Base-by-base conservation (phyloP, 2,329 filamentous ascomycete genomes). In the Trichoderma pleuroti region DNA sequence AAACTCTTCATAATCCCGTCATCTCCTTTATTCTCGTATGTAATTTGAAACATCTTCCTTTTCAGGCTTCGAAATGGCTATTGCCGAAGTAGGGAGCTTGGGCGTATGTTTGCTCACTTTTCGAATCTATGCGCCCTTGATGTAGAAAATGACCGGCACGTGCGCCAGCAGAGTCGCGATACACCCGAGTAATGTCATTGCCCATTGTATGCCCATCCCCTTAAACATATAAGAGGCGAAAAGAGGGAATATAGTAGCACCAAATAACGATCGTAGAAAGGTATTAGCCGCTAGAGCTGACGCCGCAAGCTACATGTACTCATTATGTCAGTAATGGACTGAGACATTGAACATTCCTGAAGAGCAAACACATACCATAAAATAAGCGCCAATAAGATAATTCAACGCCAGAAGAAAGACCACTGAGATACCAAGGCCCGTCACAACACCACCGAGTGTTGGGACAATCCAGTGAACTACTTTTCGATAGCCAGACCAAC, bases 171-270 rank as follows among this genome's bases (percentile, higher is more conserved):
- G 30, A 66, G 32, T 11, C 3, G 63, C 63, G 11, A 56, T 5
- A 34, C 30, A 66, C 12, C 63, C 46, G 3, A 66, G 16, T 16
- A 56, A 36, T 10, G 46, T 66, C 30, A 56, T 54, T 34, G 46
- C 21, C 46, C 46, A 66, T 32, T 56, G 30, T 36, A 56, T 56
- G 0, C 63, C 63, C 46, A 66, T 56, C 4, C 14, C 63, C 24
- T 66, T 56, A 14, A 66, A 56, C 46, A 66, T 66, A 18, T 56
- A 66, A 11, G 46, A 34, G 11, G 63, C 46, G 32, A 66, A 66
- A n/a, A 66, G 46, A 39, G 30, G 63, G 8, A 66, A 56, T 10
- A 66, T 34, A 18, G 63, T 34, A 18, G 63, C 63, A 9, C 63
- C 63, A 26, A 39, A 54, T 26, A n/a, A 16, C 6, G 63, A 66